Conservation (phyloP, 345 rosid genomes). For the Ceriops decandra region DNA sequence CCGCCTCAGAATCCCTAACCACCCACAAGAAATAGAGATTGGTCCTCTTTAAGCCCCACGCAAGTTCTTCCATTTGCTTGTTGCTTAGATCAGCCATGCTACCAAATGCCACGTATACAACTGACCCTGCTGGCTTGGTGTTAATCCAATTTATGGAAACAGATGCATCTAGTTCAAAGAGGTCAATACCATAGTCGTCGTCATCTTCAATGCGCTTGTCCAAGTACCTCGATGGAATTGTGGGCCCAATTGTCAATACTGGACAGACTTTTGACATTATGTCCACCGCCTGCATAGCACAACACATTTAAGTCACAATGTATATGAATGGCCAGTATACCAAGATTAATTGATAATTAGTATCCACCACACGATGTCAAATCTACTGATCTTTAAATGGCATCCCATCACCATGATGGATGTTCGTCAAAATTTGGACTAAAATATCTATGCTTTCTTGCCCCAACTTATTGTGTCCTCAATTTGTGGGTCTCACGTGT, state of each 20-base stretch:
- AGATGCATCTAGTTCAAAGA: not conserved
- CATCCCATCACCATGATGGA: too few relatives aligned
- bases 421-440: too few relatives aligned
- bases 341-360: too few relatives aligned
- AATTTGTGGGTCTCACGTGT: too few relatives aligned
- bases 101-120: slow-evolving; percentile 57
- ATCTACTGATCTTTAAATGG: too few relatives aligned
- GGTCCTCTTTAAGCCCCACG: slow-evolving; percentile 39
- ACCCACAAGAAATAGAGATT: slow-evolving; percentile 47
- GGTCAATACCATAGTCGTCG: slow-evolving; percentile 8
- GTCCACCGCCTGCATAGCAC: not conserved
- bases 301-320: not conserved
- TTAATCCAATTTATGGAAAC: slow-evolving; percentile 43
- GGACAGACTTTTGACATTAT: not conserved
- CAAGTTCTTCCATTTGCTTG: slow-evolving; percentile 52
- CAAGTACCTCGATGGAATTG: slow-evolving; percentile 11
- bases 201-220: slow-evolving; percentile 12
- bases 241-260: slow-evolving; percentile 13
- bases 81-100: slow-evolving; percentile 44
- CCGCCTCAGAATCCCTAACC: slow-evolving; percentile 47
- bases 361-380: too few relatives aligned
- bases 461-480: too few relatives aligned
- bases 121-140: slow-evolving; percentile 41
- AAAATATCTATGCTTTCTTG: too few relatives aligned
- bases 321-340: too few relatives aligned